phyloP scores from a whole-genome alignment of 2,329 filamentous ascomycete genomes.

The Diaporthe longicolla region DNA sequence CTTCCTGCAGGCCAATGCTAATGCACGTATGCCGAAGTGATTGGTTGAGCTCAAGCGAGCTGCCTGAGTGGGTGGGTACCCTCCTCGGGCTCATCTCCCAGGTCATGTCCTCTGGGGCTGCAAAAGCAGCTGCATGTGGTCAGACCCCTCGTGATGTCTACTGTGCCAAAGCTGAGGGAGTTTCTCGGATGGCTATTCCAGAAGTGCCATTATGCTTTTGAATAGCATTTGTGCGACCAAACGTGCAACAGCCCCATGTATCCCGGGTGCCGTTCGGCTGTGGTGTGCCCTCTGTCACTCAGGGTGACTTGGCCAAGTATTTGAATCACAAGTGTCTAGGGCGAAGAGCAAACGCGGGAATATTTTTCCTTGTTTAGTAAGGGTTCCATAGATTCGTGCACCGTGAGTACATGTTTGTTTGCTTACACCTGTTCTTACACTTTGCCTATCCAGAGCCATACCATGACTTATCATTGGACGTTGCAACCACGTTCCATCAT shows the following conservation, averaged over 20 bases:
- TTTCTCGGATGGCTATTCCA: too few relatives aligned
- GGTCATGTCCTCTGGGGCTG: background rate
- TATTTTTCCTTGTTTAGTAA: background rate
- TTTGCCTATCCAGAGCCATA: background rate
- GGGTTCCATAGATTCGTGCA: background rate
- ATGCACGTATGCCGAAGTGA: background rate
- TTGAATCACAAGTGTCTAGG: background rate
- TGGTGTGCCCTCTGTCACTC: background rate
- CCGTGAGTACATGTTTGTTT: background rate
- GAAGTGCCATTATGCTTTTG: background rate
- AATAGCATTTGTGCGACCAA: background rate
- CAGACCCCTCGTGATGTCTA: too few relatives aligned
- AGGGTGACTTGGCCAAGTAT: background rate
- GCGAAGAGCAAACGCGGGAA: constrained; percentile 5
- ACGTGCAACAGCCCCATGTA: background rate
- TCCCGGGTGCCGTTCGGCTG: background rate
- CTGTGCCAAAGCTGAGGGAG: too few relatives aligned
- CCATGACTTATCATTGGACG: too few relatives aligned
- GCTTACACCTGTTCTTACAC: background rate
- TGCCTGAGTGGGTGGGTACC: background rate
- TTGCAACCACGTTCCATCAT: too few relatives aligned
- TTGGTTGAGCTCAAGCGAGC: background rate
- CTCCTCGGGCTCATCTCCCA: background rate
- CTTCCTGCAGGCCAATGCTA: background rate
- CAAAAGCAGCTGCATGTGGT: background rate